Percentiles rank a stretch among this genome's conserved stretches.
phyloP scores from a whole-genome alignment of 2,329 filamentous ascomycete genomes.

The Aureobasidium sp. region DNA sequence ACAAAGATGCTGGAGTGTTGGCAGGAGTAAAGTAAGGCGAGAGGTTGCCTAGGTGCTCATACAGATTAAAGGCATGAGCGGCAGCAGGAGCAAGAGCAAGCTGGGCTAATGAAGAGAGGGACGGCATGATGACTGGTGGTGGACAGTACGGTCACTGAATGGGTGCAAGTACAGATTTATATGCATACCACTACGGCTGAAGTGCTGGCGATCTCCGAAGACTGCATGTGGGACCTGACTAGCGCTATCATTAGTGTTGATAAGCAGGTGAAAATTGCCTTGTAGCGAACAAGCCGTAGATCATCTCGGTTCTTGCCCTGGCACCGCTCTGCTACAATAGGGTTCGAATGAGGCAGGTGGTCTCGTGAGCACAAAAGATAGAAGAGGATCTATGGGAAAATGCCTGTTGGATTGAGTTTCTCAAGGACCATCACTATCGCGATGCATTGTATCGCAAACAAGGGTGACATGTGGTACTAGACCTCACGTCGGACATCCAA shows the following conservation, averaged over 20 bases:
- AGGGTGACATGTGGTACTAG: too few relatives aligned
- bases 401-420: too few relatives aligned
- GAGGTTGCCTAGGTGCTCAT: slow-evolving; percentile 17
- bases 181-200: neutral
- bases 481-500: too few relatives aligned
- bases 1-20: slow-evolving; percentile 11
- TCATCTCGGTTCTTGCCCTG: too few relatives aligned
- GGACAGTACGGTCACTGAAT: neutral
- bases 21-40: slow-evolving; percentile 17
- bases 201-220: neutral
- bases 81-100: neutral
- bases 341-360: neutral
- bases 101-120: neutral
- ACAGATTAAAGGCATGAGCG: slow-evolving; percentile 6
- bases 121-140: neutral
- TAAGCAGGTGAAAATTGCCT: too few relatives aligned
- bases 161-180: neutral
- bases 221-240: neutral
- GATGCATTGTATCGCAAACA: too few relatives aligned
- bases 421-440: too few relatives aligned
- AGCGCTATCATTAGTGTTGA: slow-evolving; percentile 6
- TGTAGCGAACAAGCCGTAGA: too few relatives aligned
- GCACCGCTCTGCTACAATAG: too few relatives aligned
- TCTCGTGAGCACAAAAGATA: neutral
- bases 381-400: too few relatives aligned